Evolutionary conservation across 1,284 basidiomycete genomes (phyloP).

Genomic region (Trichosporon sp.): DNA sequence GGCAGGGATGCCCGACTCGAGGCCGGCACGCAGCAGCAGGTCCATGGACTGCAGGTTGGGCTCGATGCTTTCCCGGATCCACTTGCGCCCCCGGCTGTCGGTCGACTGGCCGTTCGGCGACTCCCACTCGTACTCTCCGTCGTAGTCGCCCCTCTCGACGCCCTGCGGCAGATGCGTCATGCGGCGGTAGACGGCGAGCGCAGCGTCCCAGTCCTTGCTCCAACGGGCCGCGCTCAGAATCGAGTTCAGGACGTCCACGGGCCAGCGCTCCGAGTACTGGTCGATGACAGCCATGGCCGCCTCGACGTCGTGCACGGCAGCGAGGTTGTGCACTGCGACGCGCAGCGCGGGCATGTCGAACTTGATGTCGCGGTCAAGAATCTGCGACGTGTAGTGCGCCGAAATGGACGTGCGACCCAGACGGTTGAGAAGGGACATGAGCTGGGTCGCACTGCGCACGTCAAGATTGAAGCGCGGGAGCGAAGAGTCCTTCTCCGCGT

Average conservation of each 20-base stretch:
- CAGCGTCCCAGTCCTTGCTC: constrained; percentile 33
- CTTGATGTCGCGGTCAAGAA: constrained; percentile 18
- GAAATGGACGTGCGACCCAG: constrained; percentile 14
- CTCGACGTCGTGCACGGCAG: constrained; percentile 19
- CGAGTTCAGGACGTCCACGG: constrained; percentile 22
- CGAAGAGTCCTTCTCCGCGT: background rate
- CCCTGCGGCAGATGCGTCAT: constrained; percentile 27
- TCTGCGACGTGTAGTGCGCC: constrained; percentile 21
- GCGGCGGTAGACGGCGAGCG: constrained; percentile 28
- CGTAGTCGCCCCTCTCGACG: constrained; percentile 13
- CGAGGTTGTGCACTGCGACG: constrained; percentile 11
- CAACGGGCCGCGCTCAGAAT: constrained; percentile 33
- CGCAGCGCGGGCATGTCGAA: constrained; percentile 21
- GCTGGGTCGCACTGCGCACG: constrained; percentile 22
- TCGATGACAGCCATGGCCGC: constrained; percentile 26
- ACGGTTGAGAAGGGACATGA: constrained; percentile 21
- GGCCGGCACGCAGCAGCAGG: constrained; percentile 30
- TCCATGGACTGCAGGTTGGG: constrained; percentile 23
- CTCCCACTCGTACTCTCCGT: constrained; percentile 10
- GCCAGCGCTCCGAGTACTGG: constrained; percentile 32
- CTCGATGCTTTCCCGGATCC: constrained; percentile 12
- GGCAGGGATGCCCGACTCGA: constrained; percentile 18
- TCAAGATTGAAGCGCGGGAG: constrained; percentile 20
- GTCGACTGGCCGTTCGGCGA: constrained; percentile 21
- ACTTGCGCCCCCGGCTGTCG: constrained; percentile 20